Conservation (phyloP, 257 asterid species). For the Jacaranda copaia region DNA sequence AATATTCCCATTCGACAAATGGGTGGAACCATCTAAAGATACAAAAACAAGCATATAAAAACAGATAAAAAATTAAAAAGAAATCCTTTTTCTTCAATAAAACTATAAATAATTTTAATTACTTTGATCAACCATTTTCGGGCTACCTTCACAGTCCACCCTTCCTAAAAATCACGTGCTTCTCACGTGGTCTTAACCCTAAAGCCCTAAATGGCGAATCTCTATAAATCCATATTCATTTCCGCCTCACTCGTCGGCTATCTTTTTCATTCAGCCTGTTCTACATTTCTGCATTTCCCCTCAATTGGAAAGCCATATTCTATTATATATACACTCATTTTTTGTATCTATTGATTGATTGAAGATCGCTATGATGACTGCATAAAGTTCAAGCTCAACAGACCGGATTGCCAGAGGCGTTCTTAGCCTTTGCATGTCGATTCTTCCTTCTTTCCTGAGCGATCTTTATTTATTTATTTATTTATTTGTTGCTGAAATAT, state of each 20-base stretch:
- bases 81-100: no score
- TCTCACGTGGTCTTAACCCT: no score
- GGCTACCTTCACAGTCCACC: no score
- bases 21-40: no score
- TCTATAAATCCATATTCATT: neutral
- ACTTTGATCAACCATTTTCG: no score
- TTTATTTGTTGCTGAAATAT: neutral
- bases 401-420: slow-evolving; percentile 38
- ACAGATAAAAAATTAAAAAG: no score
- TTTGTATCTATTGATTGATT: neutral
- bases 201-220: neutral
- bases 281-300: neutral
- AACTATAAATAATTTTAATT: no score
- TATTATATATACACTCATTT: neutral
- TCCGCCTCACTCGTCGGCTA: neutral
- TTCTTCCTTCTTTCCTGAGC: slow-evolving; percentile 16
- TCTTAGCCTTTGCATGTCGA: slow-evolving; percentile 33
- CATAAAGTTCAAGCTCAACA: slow-evolving; percentile 43
- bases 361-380: slow-evolving; percentile 28
- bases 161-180: no score
- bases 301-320: neutral
- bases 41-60: no score
- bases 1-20: no score
- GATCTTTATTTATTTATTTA: neutral
- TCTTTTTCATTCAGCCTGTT: neutral